Evolutionary conservation across 1,139 yeast species (phyloP), one percentile per base, ranked within the genome.

Genomic region (Magnusiomyces suaveolens): DNA sequence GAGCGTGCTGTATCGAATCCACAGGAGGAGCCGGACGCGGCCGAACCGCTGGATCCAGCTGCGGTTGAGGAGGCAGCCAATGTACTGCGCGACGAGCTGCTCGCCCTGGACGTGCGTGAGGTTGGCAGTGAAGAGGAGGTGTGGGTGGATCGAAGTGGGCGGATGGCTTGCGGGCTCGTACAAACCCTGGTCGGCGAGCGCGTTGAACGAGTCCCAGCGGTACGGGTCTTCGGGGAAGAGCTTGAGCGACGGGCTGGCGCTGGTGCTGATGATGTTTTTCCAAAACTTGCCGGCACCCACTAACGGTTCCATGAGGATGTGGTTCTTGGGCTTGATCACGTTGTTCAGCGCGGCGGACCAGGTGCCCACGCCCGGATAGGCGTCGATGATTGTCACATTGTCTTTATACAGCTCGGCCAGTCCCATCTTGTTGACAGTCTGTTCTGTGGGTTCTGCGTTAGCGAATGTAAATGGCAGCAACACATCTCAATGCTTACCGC

Each of bases 1-100:
- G 0, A 90, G 90, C 0, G 86, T 77, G 0, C 69, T 56, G 24
- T 80, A 79, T 2, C 82, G 80, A 12, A 81, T 73, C 77, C 87
- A 77, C 36, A 85, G 64, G 20, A 87, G 69, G 83, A 86, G 80
- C 56, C 86, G 72, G 1, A 86, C 88, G 53, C 85, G 74, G 0
- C 96, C 96, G 65, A 77, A 85, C 60, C 75, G 73, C 61, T 83
- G 85, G 18, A 87, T 67, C 96, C 96, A 87, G 63, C 85, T 86
- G 52, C 78, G 75, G 65, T 83, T 77, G 1, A 79, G 81, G 47
- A 84, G 72, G 66, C 95, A 86, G 62, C 77, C 77, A 36, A 86
- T 68, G 82, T 90, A 86, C 69, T 88, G 96, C 51, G 87, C 84
- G 43, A 84, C 68, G 26, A 87, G 74, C 50, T 84, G 80, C 65